phyloP scores from a whole-genome alignment of 1,284 basidiomycete species.

The Cutaneotrichosporon mucoides region DNA sequence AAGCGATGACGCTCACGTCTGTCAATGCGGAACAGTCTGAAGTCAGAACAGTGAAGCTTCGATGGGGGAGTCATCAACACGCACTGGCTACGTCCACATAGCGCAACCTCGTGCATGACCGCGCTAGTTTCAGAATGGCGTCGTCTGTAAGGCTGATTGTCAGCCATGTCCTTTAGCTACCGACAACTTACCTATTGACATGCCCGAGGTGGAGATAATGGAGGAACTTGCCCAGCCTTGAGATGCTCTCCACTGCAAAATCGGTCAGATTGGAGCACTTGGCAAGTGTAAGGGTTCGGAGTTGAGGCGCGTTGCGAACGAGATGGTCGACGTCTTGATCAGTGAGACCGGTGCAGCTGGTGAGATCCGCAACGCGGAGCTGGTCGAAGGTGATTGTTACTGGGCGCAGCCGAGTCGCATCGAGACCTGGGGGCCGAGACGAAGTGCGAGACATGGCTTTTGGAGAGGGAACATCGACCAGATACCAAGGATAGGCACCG shows the following conservation, averaged over 20 bases:
- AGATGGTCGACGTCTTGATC: slow-evolving; percentile 90
- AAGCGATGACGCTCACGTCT: slow-evolving; percentile 88
- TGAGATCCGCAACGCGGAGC: slow-evolving; percentile 83
- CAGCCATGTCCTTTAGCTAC: too few relatives aligned
- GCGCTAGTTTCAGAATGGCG: slow-evolving; percentile 76
- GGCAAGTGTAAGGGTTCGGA: slow-evolving; percentile 86
- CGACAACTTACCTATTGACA: slow-evolving; percentile 55
- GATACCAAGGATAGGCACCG: slow-evolving; percentile 18
- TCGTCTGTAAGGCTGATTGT: slow-evolving; percentile 74
- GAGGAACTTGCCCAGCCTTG: slow-evolving; percentile 80
- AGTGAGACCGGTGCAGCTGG: slow-evolving; percentile 73
- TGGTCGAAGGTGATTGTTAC: slow-evolving; percentile 59
- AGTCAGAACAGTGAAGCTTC: slow-evolving; percentile 8
- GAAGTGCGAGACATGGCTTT: slow-evolving; percentile 7
- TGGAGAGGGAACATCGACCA: slow-evolving; percentile 2
- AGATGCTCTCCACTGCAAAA: slow-evolving; percentile 76
- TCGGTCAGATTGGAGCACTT: slow-evolving; percentile 88
- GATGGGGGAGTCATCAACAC: too few relatives aligned
- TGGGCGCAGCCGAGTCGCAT: slow-evolving; percentile 21
- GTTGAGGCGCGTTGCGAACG: slow-evolving; percentile 78
- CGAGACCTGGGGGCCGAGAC: background rate
- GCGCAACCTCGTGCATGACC: slow-evolving; percentile 84
- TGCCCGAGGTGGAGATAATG: slow-evolving; percentile 97
- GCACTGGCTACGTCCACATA: slow-evolving; percentile 95
- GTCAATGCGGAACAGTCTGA: slow-evolving; percentile 81